Percentiles rank a stretch among this genome's conserved stretches.
These are phyloP conservation scores for Aspergillus sclerotioniger DNA, from an alignment of 495 filamentous ascomycete genomes.

Conservation along the genomic window DNA sequence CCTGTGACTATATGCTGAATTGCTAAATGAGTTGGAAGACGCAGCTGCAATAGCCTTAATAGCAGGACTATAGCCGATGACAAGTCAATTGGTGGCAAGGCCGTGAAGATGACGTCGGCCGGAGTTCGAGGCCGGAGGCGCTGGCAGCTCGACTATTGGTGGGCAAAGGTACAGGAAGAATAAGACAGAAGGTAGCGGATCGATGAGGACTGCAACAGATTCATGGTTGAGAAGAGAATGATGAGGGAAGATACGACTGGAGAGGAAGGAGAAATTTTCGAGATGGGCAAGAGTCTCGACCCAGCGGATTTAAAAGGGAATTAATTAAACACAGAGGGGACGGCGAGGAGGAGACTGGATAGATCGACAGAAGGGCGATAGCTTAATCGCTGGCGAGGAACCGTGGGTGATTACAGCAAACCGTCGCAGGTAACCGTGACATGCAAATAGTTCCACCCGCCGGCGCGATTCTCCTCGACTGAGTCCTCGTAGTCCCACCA, in stretches of 20 bases:
- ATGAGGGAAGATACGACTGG: constrained; percentile 9
- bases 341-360: not conserved
- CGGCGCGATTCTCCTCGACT: not conserved
- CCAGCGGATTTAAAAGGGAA: not conserved
- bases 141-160: not conserved
- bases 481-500: not conserved
- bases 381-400: constrained; percentile 21
- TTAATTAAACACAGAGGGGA: not conserved
- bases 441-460: constrained; percentile 2
- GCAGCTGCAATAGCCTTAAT: not conserved
- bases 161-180: not conserved
- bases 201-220: not conserved
- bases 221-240: not conserved
- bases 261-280: constrained; percentile 14
- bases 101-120: constrained; percentile 6
- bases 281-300: constrained; percentile 11
- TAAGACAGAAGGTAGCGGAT: not conserved
- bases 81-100: constrained; percentile 3
- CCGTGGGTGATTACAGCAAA: constrained; percentile 8
- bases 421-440: constrained; percentile 12
- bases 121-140: constrained; percentile 1
- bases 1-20: not conserved
- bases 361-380: constrained; percentile 15
- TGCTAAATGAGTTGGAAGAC: not conserved
- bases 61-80: constrained; percentile 2